Conservation (phyloP, 441 rosid genomes). For the Dalechampia spathulata region DNA sequence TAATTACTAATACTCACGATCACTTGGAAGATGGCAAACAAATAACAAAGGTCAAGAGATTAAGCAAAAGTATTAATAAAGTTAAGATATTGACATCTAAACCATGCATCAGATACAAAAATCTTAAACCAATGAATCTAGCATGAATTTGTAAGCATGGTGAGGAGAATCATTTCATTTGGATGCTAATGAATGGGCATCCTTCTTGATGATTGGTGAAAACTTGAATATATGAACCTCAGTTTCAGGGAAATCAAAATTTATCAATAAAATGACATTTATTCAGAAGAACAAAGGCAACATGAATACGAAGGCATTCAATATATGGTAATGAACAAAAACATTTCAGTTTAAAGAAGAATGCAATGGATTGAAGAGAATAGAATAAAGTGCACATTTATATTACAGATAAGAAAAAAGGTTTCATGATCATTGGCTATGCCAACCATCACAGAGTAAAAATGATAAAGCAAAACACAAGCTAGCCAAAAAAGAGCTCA, state of each 20-base stretch:
- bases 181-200: not conserved
- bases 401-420: slow-evolving; percentile 14
- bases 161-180: not conserved
- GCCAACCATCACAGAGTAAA: slow-evolving; percentile 15
- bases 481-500: slow-evolving; percentile 14
- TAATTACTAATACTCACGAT: not conserved
- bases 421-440: slow-evolving; percentile 10
- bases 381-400: slow-evolving; percentile 11
- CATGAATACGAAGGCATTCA: too few species aligned
- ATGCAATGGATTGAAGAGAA: not conserved
- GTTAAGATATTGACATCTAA: not conserved
- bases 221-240: not conserved
- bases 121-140: not conserved
- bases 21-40: too few species aligned
- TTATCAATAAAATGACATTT: too few species aligned
- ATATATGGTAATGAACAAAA: too few species aligned
- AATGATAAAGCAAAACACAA: slow-evolving; percentile 16
- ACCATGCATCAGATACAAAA: not conserved
- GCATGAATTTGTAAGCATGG: not conserved
- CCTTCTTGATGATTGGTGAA: not conserved
- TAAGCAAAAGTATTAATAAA: not conserved
- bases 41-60: not conserved
- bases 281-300: too few species aligned
- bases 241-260: not conserved
- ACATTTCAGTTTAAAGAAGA: not conserved